Conservation (phyloP, 2,329 filamentous ascomycete genomes). For the Boeremia lycopersici region DNA sequence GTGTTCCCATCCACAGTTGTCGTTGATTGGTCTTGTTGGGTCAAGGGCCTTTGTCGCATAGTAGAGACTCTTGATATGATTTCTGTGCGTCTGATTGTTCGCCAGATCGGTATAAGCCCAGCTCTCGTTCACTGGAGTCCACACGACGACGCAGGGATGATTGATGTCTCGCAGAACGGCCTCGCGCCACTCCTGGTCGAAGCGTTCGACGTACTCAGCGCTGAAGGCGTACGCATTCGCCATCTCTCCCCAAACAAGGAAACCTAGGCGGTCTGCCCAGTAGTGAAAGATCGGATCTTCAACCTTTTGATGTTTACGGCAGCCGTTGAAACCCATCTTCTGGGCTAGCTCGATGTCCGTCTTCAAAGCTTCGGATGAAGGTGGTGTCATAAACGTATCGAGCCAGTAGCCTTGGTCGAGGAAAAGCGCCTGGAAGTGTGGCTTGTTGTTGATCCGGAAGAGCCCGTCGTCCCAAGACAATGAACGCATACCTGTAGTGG, state of each 20-base stretch:
- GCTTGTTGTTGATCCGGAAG: conserved; percentile 64
- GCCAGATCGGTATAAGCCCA: conserved; percentile 69
- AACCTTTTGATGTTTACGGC: conserved; percentile 69
- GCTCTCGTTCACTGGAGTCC: conserved; percentile 69
- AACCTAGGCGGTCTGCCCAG: conserved; percentile 66
- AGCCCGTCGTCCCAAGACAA: conserved; percentile 66
- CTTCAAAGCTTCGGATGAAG: conserved; percentile 52
- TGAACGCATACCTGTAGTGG: conserved; percentile 66
- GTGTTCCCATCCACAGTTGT: conserved; percentile 76
- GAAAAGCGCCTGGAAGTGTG: conserved; percentile 65
- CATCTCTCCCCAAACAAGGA: conserved; percentile 69
- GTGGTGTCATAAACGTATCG: conserved; percentile 64
- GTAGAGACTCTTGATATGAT: conserved; percentile 69
- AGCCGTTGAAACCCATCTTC: conserved; percentile 67
- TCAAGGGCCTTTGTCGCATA: conserved; percentile 70
- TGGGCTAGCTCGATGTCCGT: conserved; percentile 23
- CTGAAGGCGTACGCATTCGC: conserved; percentile 69
- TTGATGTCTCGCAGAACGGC: conserved; percentile 69
- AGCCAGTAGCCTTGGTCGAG: conserved; percentile 71
- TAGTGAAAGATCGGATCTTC: conserved; percentile 67
- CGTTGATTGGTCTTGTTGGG: conserved; percentile 68
- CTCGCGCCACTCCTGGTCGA: conserved; percentile 69
- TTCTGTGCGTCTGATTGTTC: conserved; percentile 62
- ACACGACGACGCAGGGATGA: conserved; percentile 67
- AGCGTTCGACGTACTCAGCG: conserved; percentile 62